Evolutionary conservation across 2,329 filamentous ascomycete species (phyloP).

Genomic region (Fusarium sororula): DNA sequence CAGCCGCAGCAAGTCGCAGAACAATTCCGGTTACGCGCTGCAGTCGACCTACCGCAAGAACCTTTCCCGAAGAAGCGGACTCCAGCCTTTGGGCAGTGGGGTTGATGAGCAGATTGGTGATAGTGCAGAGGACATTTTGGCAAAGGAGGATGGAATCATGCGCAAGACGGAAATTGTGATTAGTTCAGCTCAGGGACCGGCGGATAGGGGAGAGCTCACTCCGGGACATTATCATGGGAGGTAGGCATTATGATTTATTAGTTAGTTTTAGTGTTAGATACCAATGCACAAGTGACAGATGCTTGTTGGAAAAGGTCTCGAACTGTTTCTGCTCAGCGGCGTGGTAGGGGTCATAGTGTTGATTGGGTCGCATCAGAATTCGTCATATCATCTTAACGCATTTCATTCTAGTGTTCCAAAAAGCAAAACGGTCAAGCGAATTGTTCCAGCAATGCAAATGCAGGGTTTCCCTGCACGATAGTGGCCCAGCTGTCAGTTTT

Average conservation of each 20-base stretch:
- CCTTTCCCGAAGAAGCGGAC: constrained; percentile 24
- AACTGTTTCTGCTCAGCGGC: background rate
- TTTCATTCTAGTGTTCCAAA: background rate
- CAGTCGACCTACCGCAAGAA: constrained; percentile 39
- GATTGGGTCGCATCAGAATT: background rate
- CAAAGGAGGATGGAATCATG: constrained; percentile 7
- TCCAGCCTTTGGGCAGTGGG: constrained; percentile 32
- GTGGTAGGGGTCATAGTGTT: background rate
- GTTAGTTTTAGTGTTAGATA: background rate
- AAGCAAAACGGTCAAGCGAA: background rate
- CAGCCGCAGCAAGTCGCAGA: constrained; percentile 16
- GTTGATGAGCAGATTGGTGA: constrained; percentile 8
- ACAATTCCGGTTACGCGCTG: constrained; percentile 40
- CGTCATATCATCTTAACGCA: background rate
- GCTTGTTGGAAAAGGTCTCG: background rate
- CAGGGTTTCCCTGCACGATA: background rate
- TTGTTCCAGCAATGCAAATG: background rate
- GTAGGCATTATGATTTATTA: background rate
- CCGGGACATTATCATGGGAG: background rate
- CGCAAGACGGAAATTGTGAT: constrained; percentile 27
- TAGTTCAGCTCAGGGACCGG: background rate
- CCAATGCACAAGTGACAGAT: background rate
- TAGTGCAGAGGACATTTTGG: constrained; percentile 26
- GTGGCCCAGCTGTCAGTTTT: background rate
- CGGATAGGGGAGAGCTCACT: background rate